phyloP scores from a whole-genome alignment of 2,329 filamentous ascomycete species.

The Penicillium sp. region DNA sequence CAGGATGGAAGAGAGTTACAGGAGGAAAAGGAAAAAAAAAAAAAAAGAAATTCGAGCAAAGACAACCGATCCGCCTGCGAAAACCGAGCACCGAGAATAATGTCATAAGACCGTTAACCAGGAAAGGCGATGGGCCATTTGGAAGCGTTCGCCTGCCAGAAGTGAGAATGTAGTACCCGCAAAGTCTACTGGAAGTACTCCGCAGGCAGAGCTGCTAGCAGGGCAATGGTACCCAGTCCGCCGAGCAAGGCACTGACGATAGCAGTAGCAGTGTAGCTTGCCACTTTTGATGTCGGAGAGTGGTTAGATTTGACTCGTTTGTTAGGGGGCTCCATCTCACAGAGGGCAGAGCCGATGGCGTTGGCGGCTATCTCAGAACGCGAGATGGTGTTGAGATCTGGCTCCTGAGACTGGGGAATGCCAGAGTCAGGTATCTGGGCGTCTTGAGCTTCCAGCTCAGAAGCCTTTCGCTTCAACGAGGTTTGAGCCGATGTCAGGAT shows the following conservation, averaged over 20 bases:
- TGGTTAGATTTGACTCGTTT: slow-evolving; percentile 31
- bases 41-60: too few species aligned
- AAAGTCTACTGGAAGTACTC: slow-evolving; percentile 40
- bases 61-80: too few species aligned
- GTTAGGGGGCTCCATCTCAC: slow-evolving; percentile 20
- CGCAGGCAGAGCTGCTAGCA: slow-evolving; percentile 42
- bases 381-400: slow-evolving; percentile 10
- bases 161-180: too few species aligned
- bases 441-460: slow-evolving; percentile 30
- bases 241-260: slow-evolving; percentile 42
- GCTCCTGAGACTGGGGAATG: slow-evolving; percentile 13
- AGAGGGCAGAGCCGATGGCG: slow-evolving; percentile 13
- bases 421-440: slow-evolving; percentile 24
- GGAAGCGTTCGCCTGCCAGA: too few species aligned
- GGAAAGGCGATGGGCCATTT: neutral
- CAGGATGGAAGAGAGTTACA: too few species aligned
- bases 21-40: too few species aligned
- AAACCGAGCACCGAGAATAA: too few species aligned
- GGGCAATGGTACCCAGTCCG: slow-evolving; percentile 41
- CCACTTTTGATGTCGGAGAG: slow-evolving; percentile 22
- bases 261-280: slow-evolving; percentile 41
- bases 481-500: neutral
- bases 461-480: slow-evolving; percentile 32
- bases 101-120: too few species aligned
- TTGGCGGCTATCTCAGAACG: slow-evolving; percentile 10